Conservation (phyloP, 1,284 basidiomycete genomes). For the Papiliotrema laurentii region DNA sequence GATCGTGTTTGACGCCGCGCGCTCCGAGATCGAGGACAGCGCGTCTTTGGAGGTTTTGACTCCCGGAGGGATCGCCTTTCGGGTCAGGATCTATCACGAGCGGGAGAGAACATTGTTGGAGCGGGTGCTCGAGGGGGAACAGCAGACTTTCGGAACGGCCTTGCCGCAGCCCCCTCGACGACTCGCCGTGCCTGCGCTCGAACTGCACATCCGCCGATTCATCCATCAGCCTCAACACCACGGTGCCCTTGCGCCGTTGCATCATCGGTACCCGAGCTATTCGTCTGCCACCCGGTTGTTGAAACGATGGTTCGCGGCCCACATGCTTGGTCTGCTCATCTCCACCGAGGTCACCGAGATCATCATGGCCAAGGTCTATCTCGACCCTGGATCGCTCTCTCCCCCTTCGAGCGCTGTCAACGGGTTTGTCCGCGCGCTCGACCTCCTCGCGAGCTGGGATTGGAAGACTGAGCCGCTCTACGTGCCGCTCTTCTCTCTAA, state of each 20-base stretch:
- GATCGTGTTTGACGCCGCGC: constrained; percentile 57
- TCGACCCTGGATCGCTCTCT: constrained; percentile 45
- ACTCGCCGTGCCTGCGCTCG: constrained; percentile 58
- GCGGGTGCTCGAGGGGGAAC: constrained; percentile 54
- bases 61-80: constrained; percentile 81
- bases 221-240: constrained; percentile 79
- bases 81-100: constrained; percentile 78
- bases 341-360: constrained; percentile 71
- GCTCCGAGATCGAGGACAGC: constrained; percentile 62
- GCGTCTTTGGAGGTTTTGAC: constrained; percentile 73
- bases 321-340: constrained; percentile 68
- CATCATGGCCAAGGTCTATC: constrained; percentile 62
- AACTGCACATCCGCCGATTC: constrained; percentile 65
- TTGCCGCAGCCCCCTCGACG: constrained; percentile 44
- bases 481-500: constrained; percentile 51
- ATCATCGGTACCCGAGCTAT: constrained; percentile 74
- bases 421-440: constrained; percentile 75
- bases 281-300: constrained; percentile 78
- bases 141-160: constrained; percentile 32
- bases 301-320: constrained; percentile 87
- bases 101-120: constrained; percentile 77
- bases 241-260: constrained; percentile 70
- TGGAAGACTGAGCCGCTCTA: constrained; percentile 58
- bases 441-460: constrained; percentile 75
- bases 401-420: constrained; percentile 52